A percentile compares a stretch with the other conserved stretches of the same genome.
Conservation (phyloP, 192 early-diverging fungal genomes). For the Chytriomyces sp. region DNA sequence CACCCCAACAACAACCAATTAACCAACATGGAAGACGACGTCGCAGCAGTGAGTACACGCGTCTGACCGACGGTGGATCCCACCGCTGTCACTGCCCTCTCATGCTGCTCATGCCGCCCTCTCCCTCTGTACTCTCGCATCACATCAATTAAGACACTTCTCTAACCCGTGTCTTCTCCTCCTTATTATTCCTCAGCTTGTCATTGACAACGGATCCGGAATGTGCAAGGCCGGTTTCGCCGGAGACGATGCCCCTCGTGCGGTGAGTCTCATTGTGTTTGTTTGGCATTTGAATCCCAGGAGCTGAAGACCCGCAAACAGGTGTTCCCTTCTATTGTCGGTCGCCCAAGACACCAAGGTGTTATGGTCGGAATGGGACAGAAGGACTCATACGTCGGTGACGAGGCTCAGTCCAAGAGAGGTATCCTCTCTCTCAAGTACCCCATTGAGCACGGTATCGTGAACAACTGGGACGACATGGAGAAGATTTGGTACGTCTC, state of each 20-base stretch:
- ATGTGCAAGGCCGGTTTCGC: constrained; percentile 79
- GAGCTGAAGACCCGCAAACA: neutral
- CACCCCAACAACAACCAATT: neutral
- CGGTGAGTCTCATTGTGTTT: constrained; percentile 40
- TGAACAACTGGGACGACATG: constrained; percentile 82
- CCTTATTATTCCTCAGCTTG: constrained; percentile 37
- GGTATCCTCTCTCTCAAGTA: constrained; percentile 74
- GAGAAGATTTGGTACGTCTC: constrained; percentile 68
- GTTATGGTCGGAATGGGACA: constrained; percentile 78
- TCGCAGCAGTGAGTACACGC: constrained; percentile 33
- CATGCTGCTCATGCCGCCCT: neutral
- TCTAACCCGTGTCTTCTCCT: neutral
- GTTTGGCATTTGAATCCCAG: neutral
- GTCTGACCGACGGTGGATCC: neutral
- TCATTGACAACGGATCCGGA: constrained; percentile 75
- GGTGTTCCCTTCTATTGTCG: constrained; percentile 74
- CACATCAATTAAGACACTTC: neutral
- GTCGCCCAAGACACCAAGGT: constrained; percentile 72
- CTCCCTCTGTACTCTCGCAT: no score
- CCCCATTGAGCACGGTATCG: constrained; percentile 78
- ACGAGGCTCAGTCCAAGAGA: constrained; percentile 75
- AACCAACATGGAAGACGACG: constrained; percentile 24
- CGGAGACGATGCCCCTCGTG: constrained; percentile 71
- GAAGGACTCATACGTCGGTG: constrained; percentile 77
- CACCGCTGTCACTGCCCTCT: neutral